Conservation (phyloP, 2,329 filamentous ascomycete genomes). For the Fusarium papillatum region DNA sequence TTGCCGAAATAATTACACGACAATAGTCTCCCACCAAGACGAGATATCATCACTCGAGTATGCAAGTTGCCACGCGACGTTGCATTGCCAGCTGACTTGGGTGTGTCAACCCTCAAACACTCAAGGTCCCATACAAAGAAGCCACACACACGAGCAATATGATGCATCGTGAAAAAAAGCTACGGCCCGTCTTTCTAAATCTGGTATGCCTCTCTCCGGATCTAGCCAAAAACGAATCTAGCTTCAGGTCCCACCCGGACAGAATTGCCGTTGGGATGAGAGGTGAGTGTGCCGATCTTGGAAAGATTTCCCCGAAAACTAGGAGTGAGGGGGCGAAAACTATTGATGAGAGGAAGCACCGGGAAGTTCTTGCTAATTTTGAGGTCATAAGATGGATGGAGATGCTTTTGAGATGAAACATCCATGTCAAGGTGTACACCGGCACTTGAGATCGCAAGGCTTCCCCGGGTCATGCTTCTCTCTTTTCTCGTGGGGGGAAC, state of each 20-base stretch:
- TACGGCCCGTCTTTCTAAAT: constrained; percentile 20
- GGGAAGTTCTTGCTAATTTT: constrained; percentile 8
- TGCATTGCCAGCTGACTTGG: not conserved
- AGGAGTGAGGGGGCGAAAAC: constrained; percentile 1
- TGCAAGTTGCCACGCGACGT: not conserved
- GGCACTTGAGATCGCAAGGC: not conserved
- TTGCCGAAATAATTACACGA: not conserved
- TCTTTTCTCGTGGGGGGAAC: not conserved
- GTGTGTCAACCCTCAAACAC: not conserved
- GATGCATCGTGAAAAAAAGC: constrained; percentile 16
- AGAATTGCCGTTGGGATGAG: constrained; percentile 33
- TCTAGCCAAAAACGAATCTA: constrained; percentile 15
- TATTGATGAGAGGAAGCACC: not conserved
- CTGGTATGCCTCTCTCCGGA: constrained; percentile 23
- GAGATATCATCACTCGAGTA: not conserved
- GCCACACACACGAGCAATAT: not conserved
- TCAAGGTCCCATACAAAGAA: not conserved
- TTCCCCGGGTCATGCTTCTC: constrained; percentile 2
- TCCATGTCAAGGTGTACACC: not conserved
- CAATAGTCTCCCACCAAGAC: not conserved
- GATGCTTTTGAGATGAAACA: not conserved
- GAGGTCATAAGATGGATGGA: not conserved
- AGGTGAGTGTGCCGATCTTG: constrained; percentile 9
- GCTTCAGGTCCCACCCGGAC: constrained; percentile 17
- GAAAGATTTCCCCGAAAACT: constrained; percentile 18